These are phyloP conservation scores for Xerocomellus chrysenteron DNA, from an alignment of 768 basidiomycete species.

Conservation along the genomic window DNA sequence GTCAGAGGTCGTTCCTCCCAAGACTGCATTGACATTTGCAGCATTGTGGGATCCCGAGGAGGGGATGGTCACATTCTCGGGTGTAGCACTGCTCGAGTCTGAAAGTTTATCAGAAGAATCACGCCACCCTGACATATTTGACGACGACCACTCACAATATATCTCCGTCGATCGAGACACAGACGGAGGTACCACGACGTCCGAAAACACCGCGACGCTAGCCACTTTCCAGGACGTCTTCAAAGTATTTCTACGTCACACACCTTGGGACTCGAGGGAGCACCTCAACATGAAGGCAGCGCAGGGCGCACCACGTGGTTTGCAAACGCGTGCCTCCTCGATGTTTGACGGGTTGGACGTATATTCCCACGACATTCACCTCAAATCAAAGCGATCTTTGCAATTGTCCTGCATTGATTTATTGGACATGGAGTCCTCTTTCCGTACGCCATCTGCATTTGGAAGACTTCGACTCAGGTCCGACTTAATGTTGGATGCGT, in stretches of 20 bases:
- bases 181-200: slow-evolving; percentile 1
- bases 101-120: slow-evolving; percentile 15
- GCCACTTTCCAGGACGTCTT: slow-evolving; percentile 30
- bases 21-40: slow-evolving; percentile 56
- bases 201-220: slow-evolving; percentile 26
- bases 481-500: slow-evolving; percentile 22
- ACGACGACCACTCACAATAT: slow-evolving; percentile 17
- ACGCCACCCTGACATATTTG: slow-evolving; percentile 9
- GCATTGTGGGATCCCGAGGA: slow-evolving; percentile 59
- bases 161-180: slow-evolving; percentile 15
- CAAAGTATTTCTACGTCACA: slow-evolving; percentile 26
- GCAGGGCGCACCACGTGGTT: not conserved
- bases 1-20: slow-evolving; percentile 58
- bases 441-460: slow-evolving; percentile 9
- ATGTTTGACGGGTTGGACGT: slow-evolving; percentile 32
- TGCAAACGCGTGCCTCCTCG: slow-evolving; percentile 30
- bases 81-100: slow-evolving; percentile 42
- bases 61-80: slow-evolving; percentile 58
- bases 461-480: slow-evolving; percentile 20
- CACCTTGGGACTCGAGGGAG: slow-evolving; percentile 23
- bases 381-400: slow-evolving; percentile 17
- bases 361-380: slow-evolving; percentile 26
- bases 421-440: slow-evolving; percentile 22
- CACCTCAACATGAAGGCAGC: slow-evolving; percentile 14
- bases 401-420: slow-evolving; percentile 21